These are phyloP conservation scores for Apiospora rasikravindrae DNA, from an alignment of 2,329 filamentous ascomycete species.

Conservation along the genomic window DNA sequence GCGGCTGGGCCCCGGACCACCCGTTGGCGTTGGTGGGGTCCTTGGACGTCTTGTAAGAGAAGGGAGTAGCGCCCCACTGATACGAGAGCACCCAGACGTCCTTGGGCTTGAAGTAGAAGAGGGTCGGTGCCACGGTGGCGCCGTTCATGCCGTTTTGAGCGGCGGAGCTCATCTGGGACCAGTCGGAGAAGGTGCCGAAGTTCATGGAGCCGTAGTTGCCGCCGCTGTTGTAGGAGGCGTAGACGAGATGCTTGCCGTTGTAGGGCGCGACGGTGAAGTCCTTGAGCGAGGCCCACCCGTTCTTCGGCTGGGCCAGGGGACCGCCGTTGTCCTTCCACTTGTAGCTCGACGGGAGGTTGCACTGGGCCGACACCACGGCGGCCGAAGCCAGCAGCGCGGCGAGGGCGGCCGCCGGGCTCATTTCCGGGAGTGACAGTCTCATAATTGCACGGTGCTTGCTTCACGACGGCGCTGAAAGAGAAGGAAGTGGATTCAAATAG, in stretches of 20 bases:
- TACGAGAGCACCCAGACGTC: slow-evolving; percentile 66
- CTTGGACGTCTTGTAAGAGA: slow-evolving; percentile 64
- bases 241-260: slow-evolving; percentile 66
- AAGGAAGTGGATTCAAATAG: background rate
- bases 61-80: slow-evolving; percentile 65
- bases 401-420: background rate
- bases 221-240: slow-evolving; percentile 52
- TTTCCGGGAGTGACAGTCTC: background rate
- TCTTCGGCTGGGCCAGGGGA: slow-evolving; percentile 2
- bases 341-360: slow-evolving; percentile 17
- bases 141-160: slow-evolving; percentile 56
- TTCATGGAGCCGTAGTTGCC: slow-evolving; percentile 61
- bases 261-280: slow-evolving; percentile 64
- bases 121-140: slow-evolving; percentile 60
- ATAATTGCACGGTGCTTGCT: background rate
- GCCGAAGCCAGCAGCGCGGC: slow-evolving; percentile 1
- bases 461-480: background rate
- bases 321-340: slow-evolving; percentile 6
- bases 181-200: slow-evolving; percentile 61
- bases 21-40: slow-evolving; percentile 62
- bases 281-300: slow-evolving; percentile 53
- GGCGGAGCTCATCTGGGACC: slow-evolving; percentile 55
- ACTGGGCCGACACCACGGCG: background rate
- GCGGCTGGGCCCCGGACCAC: slow-evolving; percentile 59
- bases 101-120: slow-evolving; percentile 69